phyloP scores from a whole-genome alignment of 2,329 filamentous ascomycete genomes.

The Cladophialophora bantiana region DNA sequence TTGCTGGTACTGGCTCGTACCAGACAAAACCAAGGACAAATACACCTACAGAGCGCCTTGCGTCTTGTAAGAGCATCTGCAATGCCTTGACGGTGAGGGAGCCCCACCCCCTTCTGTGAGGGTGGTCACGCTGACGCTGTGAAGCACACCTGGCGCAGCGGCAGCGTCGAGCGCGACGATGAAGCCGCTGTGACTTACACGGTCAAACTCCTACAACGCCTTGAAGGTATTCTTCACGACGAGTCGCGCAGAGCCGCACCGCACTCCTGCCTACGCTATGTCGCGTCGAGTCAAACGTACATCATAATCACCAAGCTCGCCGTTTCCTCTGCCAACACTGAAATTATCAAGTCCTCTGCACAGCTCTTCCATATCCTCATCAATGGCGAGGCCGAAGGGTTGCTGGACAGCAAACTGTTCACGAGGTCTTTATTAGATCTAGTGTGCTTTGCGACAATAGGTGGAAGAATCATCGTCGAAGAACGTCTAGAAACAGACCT shows the following conservation, averaged over 20 bases:
- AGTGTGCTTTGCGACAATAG: constrained; percentile 68
- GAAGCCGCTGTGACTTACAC: constrained; percentile 59
- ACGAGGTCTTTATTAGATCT: constrained; percentile 87
- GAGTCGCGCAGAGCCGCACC: constrained; percentile 87
- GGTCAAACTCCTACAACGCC: constrained; percentile 61
- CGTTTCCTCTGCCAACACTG: constrained; percentile 81
- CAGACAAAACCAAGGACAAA: constrained; percentile 59
- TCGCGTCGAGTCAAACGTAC: constrained; percentile 85
- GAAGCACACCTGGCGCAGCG: constrained; percentile 68
- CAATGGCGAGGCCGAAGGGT: constrained; percentile 95
- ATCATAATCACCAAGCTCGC: constrained; percentile 89
- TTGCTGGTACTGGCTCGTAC: constrained; percentile 61
- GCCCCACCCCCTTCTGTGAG: neutral
- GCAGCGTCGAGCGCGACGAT: constrained; percentile 59
- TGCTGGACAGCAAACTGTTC: constrained; percentile 85
- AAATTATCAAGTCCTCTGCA: constrained; percentile 83
- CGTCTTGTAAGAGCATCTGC: constrained; percentile 67
- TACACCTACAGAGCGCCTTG: constrained; percentile 66
- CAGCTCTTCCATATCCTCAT: constrained; percentile 89
- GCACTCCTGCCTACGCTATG: constrained; percentile 89
- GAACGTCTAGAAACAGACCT: constrained; percentile 85
- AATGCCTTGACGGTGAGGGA: constrained; percentile 62
- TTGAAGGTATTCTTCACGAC: constrained; percentile 77
- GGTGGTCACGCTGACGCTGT: constrained; percentile 23
- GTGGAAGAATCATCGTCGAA: constrained; percentile 69